phyloP scores from a whole-genome alignment of 805 yeast genomes.

The Saccharomyces kudriavzevii region DNA sequence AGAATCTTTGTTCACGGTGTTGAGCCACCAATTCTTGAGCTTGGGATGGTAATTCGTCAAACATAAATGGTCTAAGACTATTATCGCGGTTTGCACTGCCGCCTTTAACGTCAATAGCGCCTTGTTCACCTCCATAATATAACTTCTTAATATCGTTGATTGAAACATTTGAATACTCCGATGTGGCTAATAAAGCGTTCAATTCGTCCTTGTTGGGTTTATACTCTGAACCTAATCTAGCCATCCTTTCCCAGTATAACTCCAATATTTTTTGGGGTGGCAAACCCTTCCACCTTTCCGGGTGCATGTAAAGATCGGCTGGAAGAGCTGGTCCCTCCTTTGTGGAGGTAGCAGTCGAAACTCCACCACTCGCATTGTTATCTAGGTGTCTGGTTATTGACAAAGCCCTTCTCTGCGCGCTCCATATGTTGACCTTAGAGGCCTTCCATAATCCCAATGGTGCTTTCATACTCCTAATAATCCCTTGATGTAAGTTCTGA shows the following conservation, averaged over 20 bases:
- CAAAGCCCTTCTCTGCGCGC: neutral
- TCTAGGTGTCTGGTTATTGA: neutral
- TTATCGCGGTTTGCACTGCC: constrained; percentile 33
- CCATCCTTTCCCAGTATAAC: constrained; percentile 52
- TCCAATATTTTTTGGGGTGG: constrained; percentile 56
- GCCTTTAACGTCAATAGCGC: constrained; percentile 35
- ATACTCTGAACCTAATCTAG: constrained; percentile 44
- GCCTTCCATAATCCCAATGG: neutral
- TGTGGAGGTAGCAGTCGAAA: neutral
- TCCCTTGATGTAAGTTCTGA: neutral
- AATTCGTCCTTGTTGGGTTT: constrained; percentile 45
- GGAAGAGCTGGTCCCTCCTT: constrained; percentile 2
- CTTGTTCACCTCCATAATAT: constrained; percentile 36
- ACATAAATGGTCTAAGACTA: constrained; percentile 39
- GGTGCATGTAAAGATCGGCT: constrained; percentile 42
- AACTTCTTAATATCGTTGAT: constrained; percentile 29
- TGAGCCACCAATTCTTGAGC: constrained; percentile 68
- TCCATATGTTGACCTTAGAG: neutral
- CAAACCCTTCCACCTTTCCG: constrained; percentile 63
- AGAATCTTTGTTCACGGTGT: constrained; percentile 67
- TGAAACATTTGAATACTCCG: constrained; percentile 36
- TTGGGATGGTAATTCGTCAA: constrained; percentile 56
- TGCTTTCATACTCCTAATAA: neutral
- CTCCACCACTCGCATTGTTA: neutral
- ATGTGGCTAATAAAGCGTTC: constrained; percentile 45